These are phyloP conservation scores for Acacia melanoxylon DNA, from an alignment of 306 rosid genomes.

Conservation along the genomic window DNA sequence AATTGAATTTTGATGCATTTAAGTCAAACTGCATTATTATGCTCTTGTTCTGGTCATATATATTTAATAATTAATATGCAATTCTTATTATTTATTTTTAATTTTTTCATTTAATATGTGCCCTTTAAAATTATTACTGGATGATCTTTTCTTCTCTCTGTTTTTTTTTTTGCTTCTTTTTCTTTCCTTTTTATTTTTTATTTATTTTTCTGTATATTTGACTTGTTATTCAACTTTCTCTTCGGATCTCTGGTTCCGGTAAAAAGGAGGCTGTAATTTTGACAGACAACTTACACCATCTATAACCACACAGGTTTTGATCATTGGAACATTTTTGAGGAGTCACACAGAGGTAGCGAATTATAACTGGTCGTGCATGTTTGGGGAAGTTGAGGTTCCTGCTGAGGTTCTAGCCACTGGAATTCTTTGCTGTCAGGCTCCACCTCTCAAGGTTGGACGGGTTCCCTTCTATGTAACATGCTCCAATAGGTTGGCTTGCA, in stretches of 20 bases:
- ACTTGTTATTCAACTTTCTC: conserved; percentile 6
- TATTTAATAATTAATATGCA: conserved; percentile 21
- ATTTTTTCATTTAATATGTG: background rate
- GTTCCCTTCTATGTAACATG: conserved; percentile 84
- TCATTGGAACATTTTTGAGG: conserved; percentile 70
- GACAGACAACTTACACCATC: conserved; percentile 17
- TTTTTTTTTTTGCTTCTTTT: background rate
- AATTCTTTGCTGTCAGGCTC: conserved; percentile 75
- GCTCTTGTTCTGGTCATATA: conserved; percentile 24
- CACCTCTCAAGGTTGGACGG: conserved; percentile 64
- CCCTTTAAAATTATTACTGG: conserved; percentile 22
- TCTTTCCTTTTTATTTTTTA: background rate
- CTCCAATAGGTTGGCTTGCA: conserved; percentile 89
- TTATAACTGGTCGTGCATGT: conserved; percentile 86
- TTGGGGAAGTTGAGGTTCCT: conserved; percentile 91
- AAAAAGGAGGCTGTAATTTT: conserved; percentile 20
- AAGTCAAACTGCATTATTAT: background rate
- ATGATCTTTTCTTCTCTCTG: conserved; percentile 4
- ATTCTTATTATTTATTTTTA: background rate
- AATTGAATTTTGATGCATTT: conserved; percentile 12
- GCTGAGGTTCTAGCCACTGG: conserved; percentile 76
- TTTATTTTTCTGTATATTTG: conserved; percentile 1
- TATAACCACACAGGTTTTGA: conserved; percentile 58
- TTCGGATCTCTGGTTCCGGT: conserved; percentile 6
- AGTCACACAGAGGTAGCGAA: conserved; percentile 44